phyloP scores from a whole-genome alignment of 495 filamentous ascomycete species.

The Penicillium manginii region DNA sequence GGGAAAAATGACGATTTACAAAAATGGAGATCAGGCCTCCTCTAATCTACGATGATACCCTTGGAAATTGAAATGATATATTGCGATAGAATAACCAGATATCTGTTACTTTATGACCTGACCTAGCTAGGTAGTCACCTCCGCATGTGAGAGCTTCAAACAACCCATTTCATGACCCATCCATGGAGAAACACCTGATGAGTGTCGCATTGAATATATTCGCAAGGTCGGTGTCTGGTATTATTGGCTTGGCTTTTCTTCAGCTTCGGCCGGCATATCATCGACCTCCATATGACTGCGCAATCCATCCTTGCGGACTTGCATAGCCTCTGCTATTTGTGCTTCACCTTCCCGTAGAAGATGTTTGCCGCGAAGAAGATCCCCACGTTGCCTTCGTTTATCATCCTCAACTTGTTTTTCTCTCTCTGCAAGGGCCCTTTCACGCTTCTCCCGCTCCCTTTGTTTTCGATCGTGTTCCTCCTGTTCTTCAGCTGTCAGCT shows the following conservation, averaged over 20 bases:
- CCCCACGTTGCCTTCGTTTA: slow-evolving; percentile 67
- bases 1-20: slow-evolving; percentile 13
- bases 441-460: slow-evolving; percentile 66
- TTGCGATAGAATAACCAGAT: slow-evolving; percentile 2
- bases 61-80: slow-evolving; percentile 29
- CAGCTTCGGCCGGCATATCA: slow-evolving; percentile 17
- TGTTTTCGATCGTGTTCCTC: slow-evolving; percentile 63
- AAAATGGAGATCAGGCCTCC: slow-evolving; percentile 31
- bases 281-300: slow-evolving; percentile 61
- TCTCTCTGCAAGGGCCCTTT: slow-evolving; percentile 75
- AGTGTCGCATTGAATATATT: neutral
- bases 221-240: neutral
- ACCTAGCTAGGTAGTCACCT: neutral
- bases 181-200: neutral
- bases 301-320: slow-evolving; percentile 70
- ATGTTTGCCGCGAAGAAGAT: slow-evolving; percentile 66
- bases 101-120: neutral
- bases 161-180: neutral
- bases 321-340: slow-evolving; percentile 80
- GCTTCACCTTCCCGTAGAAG: slow-evolving; percentile 74
- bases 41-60: slow-evolving; percentile 49
- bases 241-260: slow-evolving; percentile 14
- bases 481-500: slow-evolving; percentile 58
- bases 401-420: slow-evolving; percentile 75
- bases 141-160: neutral